Evolutionary conservation across 169 alveolate genomes (phyloP), one percentile per base, ranked within the genome.

Genomic region (Plasmodium knowlesi): DNA sequence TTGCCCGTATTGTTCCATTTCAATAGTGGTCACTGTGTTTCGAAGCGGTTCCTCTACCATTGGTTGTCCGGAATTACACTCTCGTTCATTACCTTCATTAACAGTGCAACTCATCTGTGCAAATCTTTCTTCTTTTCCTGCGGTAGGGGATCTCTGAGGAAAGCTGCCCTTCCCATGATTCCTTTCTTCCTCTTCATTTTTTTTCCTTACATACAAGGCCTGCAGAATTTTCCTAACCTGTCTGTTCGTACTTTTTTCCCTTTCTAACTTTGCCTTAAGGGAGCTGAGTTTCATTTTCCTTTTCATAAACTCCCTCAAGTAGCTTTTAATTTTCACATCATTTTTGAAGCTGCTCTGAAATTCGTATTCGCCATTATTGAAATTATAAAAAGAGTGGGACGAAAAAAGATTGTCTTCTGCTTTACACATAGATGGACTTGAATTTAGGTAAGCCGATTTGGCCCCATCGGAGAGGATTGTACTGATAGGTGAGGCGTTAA

Each of bases 181-280:
- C 25, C 79, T 50, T 16, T 57, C 80, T 16, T 57, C 90, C 12
- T 74, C 84, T 72, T 84, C 93, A 46, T 84, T 84, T 32, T 84
- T 41, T 61, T 32, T 84, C 67, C 73, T 84, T n/a, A 84, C 43
- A 37, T 84, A 67, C 25, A 84, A 37, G 19, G 93, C 93, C 43
- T 84, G 78, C 37, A 84, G 79, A 22, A 84, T 72, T 84, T 84
- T 84, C 6, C 53, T n/a, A 30, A 84, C 74, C 32, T 73, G 73
- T 73, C 43, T 73, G 53, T 84, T 73, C 83, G 73, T 73, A 46
- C 39, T 41, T 73, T 73, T 84, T 73, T 84, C 93, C 37, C 50
- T 84, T 16, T 73, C 84, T 5, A 84, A 25, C 41, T 84, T 71
- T 72, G 37, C 73, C 41, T 37, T 84, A 3, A 73, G 3, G 9